Base-by-base conservation (phyloP, 225 moss, liverwort and hornwort species). In the Bryum argenteum region DNA sequence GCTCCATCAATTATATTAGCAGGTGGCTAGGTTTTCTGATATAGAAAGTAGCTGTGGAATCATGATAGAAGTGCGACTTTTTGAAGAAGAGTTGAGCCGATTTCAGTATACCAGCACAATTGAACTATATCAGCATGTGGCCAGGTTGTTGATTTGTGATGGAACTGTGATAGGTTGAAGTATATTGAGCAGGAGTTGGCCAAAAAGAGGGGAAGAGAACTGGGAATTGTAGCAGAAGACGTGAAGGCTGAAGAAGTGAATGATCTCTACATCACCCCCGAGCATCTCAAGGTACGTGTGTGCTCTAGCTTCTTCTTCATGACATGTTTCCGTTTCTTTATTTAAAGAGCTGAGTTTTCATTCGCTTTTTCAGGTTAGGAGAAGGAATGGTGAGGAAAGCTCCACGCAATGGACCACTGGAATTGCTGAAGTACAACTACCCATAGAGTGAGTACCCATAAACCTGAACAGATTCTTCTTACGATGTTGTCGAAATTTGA, bases 391-490 rank as follows among this genome's bases (percentile, higher is more conserved):
- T 17, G 96, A 97, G 73, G 96, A 97, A 77, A 97, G 96, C 81
- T 97, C 96, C 64, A 97, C 96, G 4, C 96, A 97, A 70, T 97
- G 96, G 96, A 97, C 96, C 64, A 97, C 96, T 73, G 96, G 96
- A 70, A 97, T 97, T 74, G 96, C 96, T 20, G 96, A 97, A 90
- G 93, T 97, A 26, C 96, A 93, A 77, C 79, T 97, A 23, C 96
- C 96, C 14, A 94, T 97, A 74, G 96, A 94, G 96, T 97, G 73
- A 77, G 84, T 61, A 55, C 1, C 16, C 55, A 60, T 61, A 23
- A 54, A 48, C 48, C 15, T 48, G 45, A 14, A 14, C 11, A 44
- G 44, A 44, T 44, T 44, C 44, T 44, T 13, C 6, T 47, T 47
- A 47, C 0, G 45, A 14, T 47, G 47, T 14, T 47, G 47, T 47